A percentile compares a stretch with the other conserved stretches of the same genome.
These are phyloP conservation scores for Aspergillus udagawae DNA, from an alignment of 2,329 filamentous ascomycete species.

Conservation along the genomic window DNA sequence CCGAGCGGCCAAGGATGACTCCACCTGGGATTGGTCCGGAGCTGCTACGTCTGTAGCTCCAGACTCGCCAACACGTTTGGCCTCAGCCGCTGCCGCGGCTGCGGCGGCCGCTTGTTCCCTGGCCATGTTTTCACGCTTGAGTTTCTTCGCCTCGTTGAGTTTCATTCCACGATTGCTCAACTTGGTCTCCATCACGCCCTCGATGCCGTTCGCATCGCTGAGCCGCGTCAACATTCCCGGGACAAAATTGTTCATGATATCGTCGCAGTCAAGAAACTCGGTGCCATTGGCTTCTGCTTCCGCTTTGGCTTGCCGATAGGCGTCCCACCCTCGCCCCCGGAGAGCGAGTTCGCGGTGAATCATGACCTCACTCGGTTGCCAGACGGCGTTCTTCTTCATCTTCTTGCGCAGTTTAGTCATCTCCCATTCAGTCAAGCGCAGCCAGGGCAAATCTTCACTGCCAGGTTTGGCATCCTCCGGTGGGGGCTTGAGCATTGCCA, in stretches of 20 bases:
- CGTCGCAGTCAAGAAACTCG: conserved; percentile 56
- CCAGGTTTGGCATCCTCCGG: conserved; percentile 57
- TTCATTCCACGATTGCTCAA: conserved; percentile 58
- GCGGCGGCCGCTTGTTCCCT: conserved; percentile 44
- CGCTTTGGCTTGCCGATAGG: conserved; percentile 47
- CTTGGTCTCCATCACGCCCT: conserved; percentile 46
- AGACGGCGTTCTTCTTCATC: conserved; percentile 70
- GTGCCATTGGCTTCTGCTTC: conserved; percentile 49
- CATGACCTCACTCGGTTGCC: conserved; percentile 65
- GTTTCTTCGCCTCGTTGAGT: conserved; percentile 58
- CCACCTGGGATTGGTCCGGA: conserved; percentile 7
- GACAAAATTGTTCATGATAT: conserved; percentile 36
- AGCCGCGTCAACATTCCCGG: conserved; percentile 38
- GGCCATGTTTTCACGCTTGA: conserved; percentile 53
- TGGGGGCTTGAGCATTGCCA: conserved; percentile 56
- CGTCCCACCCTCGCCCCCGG: conserved; percentile 52
- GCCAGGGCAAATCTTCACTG: conserved; percentile 60
- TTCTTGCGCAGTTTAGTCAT: conserved; percentile 63
- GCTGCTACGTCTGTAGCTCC: conserved; percentile 5
- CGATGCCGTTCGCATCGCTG: conserved; percentile 38
- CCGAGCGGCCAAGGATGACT: conserved; percentile 11
- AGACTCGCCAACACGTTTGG: conserved; percentile 9
- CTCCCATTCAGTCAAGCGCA: conserved; percentile 63
- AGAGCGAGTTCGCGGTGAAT: conserved; percentile 60
- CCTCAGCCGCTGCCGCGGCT: conserved; percentile 16